Percentiles rank a stretch among this genome's conserved stretches.
phyloP scores from a whole-genome alignment of 768 basidiomycete species.

The Coprinopsis strossmayeri region DNA sequence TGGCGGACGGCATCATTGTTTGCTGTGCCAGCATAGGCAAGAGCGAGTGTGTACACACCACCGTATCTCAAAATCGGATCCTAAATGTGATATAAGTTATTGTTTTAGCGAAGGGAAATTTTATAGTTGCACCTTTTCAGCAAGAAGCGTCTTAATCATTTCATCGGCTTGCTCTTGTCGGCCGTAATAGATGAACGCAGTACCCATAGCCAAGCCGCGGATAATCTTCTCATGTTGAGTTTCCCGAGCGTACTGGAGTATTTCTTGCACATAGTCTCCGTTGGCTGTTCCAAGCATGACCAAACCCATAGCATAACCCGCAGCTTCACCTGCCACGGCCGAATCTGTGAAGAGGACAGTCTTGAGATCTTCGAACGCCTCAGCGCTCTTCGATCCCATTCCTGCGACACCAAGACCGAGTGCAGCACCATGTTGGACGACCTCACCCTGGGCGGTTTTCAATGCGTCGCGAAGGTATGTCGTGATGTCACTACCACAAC shows the following conservation, averaged over 20 bases:
- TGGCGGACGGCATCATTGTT: slow-evolving; percentile 91
- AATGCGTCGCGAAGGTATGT: slow-evolving; percentile 77
- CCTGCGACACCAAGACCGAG: slow-evolving; percentile 94
- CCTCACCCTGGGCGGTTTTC: slow-evolving; percentile 69
- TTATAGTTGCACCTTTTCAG: slow-evolving; percentile 87
- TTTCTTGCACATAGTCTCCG: slow-evolving; percentile 77
- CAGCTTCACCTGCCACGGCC: slow-evolving; percentile 91
- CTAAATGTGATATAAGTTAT: slow-evolving; percentile 31
- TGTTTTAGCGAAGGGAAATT: too few species aligned
- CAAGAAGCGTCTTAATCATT: slow-evolving; percentile 69
- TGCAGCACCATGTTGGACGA: slow-evolving; percentile 96
- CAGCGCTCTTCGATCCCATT: slow-evolving; percentile 86
- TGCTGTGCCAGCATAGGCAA: slow-evolving; percentile 95
- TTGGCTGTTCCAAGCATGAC: slow-evolving; percentile 96
- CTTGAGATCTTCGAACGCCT: slow-evolving; percentile 90
- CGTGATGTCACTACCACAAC: slow-evolving; percentile 73
- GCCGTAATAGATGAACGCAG: slow-evolving; percentile 90
- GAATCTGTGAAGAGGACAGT: slow-evolving; percentile 88
- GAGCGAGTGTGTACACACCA: slow-evolving; percentile 92
- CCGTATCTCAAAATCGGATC: slow-evolving; percentile 97
- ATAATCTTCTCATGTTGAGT: slow-evolving; percentile 99
- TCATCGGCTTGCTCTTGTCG: slow-evolving; percentile 87
- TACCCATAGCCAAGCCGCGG: slow-evolving; percentile 86
- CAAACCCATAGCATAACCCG: slow-evolving; percentile 96
- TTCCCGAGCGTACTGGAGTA: slow-evolving; percentile 93